Conservation (phyloP, 1,284 basidiomycete genomes). For the Moesziomyces sp. region DNA sequence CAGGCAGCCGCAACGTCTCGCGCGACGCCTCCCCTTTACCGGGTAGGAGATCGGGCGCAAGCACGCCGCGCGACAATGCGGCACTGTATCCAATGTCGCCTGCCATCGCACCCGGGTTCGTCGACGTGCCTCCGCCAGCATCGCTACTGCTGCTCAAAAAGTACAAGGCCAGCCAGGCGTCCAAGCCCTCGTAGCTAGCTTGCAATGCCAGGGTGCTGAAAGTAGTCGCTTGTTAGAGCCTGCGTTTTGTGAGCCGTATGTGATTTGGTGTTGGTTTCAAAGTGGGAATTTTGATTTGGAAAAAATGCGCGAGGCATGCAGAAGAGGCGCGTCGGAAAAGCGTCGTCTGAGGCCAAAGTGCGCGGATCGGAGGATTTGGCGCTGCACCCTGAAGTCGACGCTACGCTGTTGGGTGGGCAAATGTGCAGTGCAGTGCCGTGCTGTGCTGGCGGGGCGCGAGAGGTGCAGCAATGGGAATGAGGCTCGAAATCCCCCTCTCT, state of each 20-base stretch:
- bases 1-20: conserved; percentile 21
- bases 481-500: neutral
- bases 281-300: no score
- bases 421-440: neutral
- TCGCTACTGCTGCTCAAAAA: conserved; percentile 20
- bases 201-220: no score
- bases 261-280: conserved; percentile 13
- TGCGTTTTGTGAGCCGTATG: no score
- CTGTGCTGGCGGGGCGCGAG: neutral
- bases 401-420: no score
- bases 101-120: conserved; percentile 19
- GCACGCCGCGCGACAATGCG: neutral
- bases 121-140: conserved; percentile 14
- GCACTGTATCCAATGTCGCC: conserved; percentile 12
- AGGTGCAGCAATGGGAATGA: neutral
- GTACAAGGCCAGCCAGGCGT: conserved; percentile 24
- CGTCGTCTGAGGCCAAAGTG: conserved; percentile 1
- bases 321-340: conserved; percentile 21
- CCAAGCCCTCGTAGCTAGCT: neutral
- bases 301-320: neutral
- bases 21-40: conserved; percentile 21
- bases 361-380: neutral
- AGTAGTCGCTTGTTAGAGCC: no score
- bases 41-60: neutral
- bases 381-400: neutral